phyloP scores from a whole-genome alignment of 2,329 filamentous ascomycete genomes.

The Cytospora mali region DNA sequence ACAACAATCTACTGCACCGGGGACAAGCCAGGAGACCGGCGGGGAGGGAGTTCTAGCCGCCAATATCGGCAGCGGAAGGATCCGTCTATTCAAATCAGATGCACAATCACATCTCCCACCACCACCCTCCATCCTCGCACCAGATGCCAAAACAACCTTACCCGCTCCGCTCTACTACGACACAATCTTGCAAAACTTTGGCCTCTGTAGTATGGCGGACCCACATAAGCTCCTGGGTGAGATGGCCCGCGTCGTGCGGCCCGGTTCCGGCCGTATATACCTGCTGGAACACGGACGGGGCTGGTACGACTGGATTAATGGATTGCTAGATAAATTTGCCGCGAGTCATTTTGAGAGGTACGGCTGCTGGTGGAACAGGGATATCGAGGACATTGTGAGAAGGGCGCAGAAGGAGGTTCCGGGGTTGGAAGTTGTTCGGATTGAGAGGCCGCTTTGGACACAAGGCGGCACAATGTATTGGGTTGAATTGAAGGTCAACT shows the following conservation, averaged over 20 bases:
- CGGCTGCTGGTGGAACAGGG: slow-evolving; percentile 71
- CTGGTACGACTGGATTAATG: slow-evolving; percentile 57
- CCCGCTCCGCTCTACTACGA: slow-evolving; percentile 53
- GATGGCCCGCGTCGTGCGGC: slow-evolving; percentile 55
- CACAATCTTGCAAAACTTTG: slow-evolving; percentile 66
- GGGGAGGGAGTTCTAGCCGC: slow-evolving; percentile 26
- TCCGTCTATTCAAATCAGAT: slow-evolving; percentile 39
- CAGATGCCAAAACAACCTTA: slow-evolving; percentile 31
- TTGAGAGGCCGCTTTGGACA: slow-evolving; percentile 54
- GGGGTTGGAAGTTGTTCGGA: slow-evolving; percentile 58
- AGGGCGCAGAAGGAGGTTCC: slow-evolving; percentile 51
- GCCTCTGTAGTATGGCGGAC: slow-evolving; percentile 63
- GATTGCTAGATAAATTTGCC: slow-evolving; percentile 57
- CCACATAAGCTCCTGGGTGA: slow-evolving; percentile 56
- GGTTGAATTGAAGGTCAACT: slow-evolving; percentile 56
- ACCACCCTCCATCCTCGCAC: slow-evolving; percentile 28
- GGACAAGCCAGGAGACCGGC: neutral
- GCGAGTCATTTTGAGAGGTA: slow-evolving; percentile 59
- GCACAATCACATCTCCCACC: slow-evolving; percentile 32
- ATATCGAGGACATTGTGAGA: slow-evolving; percentile 58
- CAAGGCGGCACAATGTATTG: slow-evolving; percentile 62
- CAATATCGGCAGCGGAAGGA: slow-evolving; percentile 29
- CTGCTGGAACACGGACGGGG: slow-evolving; percentile 66
- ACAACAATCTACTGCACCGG: slow-evolving; percentile 7
- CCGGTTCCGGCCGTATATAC: slow-evolving; percentile 60